Conservation (phyloP, 73 alveolate genomes). For the Stentor roeselii region DNA sequence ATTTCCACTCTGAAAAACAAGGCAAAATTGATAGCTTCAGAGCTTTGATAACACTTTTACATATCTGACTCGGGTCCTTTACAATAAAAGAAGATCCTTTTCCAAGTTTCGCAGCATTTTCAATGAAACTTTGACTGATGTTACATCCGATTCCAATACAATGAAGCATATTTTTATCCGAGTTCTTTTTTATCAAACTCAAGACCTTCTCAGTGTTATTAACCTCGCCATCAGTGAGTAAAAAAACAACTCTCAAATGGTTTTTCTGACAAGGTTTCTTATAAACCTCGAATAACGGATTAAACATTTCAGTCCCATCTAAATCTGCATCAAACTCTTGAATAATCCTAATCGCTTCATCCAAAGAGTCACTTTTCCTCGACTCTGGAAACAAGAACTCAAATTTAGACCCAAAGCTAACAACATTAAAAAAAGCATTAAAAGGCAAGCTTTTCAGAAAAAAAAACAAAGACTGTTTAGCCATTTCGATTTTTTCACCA, state of each 20-base stretch:
- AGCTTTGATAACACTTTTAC: conserved; percentile 41
- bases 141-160: conserved; percentile 63
- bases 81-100: conserved; percentile 49
- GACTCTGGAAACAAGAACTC: conserved; percentile 18
- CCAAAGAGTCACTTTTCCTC: conserved; percentile 38
- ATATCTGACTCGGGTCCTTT: conserved; percentile 36
- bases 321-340: conserved; percentile 67
- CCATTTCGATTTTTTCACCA: conserved; percentile 63
- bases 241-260: too few relatives aligned
- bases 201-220: conserved; percentile 60
- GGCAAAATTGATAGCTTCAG: conserved; percentile 41
- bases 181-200: conserved; percentile 42
- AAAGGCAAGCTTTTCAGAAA: conserved; percentile 67
- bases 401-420: conserved; percentile 61
- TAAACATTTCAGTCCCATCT: conserved; percentile 82
- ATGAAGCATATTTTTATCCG: conserved; percentile 36
- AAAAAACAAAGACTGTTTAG: conserved; percentile 52
- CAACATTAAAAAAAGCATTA: conserved; percentile 57
- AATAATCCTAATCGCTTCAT: conserved; percentile 52
- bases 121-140: conserved; percentile 31
- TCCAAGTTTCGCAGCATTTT: conserved; percentile 56
- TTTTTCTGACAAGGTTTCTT: too few relatives aligned
- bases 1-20: too few relatives aligned
- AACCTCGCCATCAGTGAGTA: conserved; percentile 95
- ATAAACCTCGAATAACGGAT: not conserved